A percentile compares a stretch with the other conserved stretches of the same genome.
Conservation (phyloP, 805 yeast genomes). For the Monosporozyma unispora region DNA sequence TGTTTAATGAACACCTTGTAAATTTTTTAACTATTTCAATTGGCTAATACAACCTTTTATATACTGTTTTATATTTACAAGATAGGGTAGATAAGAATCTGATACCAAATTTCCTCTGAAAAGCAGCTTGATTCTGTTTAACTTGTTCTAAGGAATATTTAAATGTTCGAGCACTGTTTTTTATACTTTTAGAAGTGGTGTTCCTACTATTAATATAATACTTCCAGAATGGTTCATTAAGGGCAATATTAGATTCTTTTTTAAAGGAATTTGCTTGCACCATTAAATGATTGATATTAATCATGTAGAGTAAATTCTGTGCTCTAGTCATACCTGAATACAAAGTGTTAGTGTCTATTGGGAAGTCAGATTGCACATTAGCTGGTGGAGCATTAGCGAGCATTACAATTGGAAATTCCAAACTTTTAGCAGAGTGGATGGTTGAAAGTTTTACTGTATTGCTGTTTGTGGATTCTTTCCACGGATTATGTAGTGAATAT, state of each 20-base stretch:
- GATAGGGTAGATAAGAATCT: neutral
- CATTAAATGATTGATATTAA: constrained; percentile 12
- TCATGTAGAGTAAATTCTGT: constrained; percentile 29
- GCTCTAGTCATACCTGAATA: constrained; percentile 69
- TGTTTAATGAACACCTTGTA: too few species aligned
- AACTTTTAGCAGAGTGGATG: constrained; percentile 65
- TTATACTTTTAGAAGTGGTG: neutral
- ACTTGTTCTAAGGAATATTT: neutral
- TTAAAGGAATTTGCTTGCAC: neutral
- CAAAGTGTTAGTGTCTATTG: constrained; percentile 35
- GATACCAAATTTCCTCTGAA: neutral
- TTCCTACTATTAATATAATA: constrained; percentile 21
- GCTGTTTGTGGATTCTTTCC: neutral
- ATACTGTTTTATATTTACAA: neutral
- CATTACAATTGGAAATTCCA: constrained; percentile 65
- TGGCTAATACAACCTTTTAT: neutral
- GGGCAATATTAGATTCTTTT: neutral
- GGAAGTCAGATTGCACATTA: constrained; percentile 2
- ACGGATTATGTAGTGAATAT: neutral
- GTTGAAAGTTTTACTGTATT: constrained; percentile 49
- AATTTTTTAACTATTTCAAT: neutral
- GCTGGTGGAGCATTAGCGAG: constrained; percentile 23
- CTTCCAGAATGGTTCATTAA: constrained; percentile 22
- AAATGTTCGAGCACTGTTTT: neutral
- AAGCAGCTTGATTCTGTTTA: neutral